Evolutionary conservation across 805 yeast species (phyloP).

Genomic region (Lipomyces lipofer): DNA sequence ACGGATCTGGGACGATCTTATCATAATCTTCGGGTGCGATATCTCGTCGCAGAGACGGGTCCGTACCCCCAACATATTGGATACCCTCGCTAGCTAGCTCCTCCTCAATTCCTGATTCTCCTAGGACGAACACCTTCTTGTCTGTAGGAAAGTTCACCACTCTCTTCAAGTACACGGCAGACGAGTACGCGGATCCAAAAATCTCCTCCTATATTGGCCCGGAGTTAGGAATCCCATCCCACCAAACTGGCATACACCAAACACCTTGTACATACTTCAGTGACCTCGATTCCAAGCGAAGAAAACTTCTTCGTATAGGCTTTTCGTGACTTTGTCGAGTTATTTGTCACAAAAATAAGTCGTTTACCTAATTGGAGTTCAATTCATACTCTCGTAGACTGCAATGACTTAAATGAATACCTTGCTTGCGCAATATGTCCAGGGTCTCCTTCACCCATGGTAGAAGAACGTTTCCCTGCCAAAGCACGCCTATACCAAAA

Average conservation of each 20-base stretch:
- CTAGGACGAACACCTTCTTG: constrained; percentile 84
- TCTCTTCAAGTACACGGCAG: constrained; percentile 80
- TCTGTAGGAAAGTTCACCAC: constrained; percentile 71
- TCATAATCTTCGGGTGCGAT: constrained; percentile 49
- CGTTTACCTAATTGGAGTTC: constrained; percentile 55
- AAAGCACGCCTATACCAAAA: constrained; percentile 60
- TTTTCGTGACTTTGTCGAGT: constrained; percentile 84
- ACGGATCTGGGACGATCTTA: constrained; percentile 57
- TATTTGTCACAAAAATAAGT: constrained; percentile 88
- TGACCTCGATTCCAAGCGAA: constrained; percentile 52
- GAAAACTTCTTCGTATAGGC: constrained; percentile 76
- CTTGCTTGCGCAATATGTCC: constrained; percentile 49
- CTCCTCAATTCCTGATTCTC: constrained; percentile 80
- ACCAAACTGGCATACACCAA: background rate
- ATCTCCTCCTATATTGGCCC: constrained; percentile 56
- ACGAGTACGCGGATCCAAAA: constrained; percentile 88
- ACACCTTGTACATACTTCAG: constrained; percentile 19
- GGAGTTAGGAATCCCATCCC: background rate
- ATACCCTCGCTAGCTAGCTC: constrained; percentile 79
- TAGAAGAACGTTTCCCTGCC: constrained; percentile 82
- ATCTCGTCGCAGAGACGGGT: constrained; percentile 53
- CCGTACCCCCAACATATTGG: constrained; percentile 78
- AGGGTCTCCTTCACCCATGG: constrained; percentile 81
- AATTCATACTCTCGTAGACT: too few species aligned
- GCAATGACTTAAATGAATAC: too few species aligned